Base-by-base conservation (phyloP, 1,284 basidiomycete genomes). In the Malassezia obtusa region DNA sequence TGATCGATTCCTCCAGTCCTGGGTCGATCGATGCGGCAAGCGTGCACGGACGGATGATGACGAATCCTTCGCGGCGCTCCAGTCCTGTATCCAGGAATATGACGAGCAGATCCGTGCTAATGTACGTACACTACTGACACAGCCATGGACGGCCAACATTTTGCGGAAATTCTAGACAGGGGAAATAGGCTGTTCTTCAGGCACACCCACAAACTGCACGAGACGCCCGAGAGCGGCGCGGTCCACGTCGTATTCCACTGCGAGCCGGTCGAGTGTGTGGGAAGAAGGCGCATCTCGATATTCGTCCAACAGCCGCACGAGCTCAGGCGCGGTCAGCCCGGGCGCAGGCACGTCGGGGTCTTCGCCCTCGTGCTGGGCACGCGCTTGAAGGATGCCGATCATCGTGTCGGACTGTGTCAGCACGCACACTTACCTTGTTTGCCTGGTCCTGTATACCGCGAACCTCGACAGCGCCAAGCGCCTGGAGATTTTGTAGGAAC, bases 101-200 rank as follows among this genome's bases (percentile, higher is more conserved):
- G 48, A 47, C 26, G 45, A 38, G 8, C 22, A 43, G n/a, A 50
- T 56, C 15, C 21, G 35, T 19, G 32, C 21, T n/a, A 50, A 56
- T 40, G 45, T 53, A 48, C 21, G 51, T 53, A 15, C 30, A 7
- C 21, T 28, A 36, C 31, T 36, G 17, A 36, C 45, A 7, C 37
- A 53, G 46, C 47, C 52, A n/a, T 55, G 52, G 52, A 55, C 41
- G 4, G 46, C 52, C 17, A 37, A 45, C 6, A 28, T 55, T 8
- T 12, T 55, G 36, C 25, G 46, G 14, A 25, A 49, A 10, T 50
- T 55, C 35, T 55, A 46, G 30, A 21, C 10, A 4, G 28, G 14
- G 21, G 26, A 24, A 19, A 45, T 7, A 14, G 52, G 46, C 52
- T 55, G 46, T 11, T 45, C 32, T 6, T 39, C 35, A 12, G 52